Evolutionary conservation across 306 rosid genomes (phyloP).

Genomic region (Cicer judaicum): DNA sequence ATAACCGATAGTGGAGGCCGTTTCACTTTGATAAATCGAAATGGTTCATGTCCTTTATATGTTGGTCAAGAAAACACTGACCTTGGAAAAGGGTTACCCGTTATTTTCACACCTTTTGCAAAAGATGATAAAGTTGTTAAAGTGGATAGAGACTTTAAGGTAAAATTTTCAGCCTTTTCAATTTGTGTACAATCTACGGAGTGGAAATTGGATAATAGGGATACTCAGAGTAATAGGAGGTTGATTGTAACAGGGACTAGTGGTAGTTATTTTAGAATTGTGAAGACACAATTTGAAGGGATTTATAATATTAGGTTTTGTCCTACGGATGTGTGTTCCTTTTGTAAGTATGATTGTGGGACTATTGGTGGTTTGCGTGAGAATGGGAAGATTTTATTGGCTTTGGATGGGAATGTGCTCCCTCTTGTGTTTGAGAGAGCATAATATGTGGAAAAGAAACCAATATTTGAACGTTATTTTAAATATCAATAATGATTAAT

Average conservation of each 20-base stretch:
- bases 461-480: background rate
- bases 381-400: slow-evolving; percentile 57
- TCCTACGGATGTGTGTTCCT: slow-evolving; percentile 57
- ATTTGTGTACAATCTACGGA: slow-evolving; percentile 42
- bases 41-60: slow-evolving; percentile 44
- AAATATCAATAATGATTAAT: background rate
- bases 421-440: slow-evolving; percentile 37
- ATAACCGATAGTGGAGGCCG: slow-evolving; percentile 63
- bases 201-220: slow-evolving; percentile 53
- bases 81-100: slow-evolving; percentile 33
- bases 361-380: slow-evolving; percentile 47
- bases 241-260: slow-evolving; percentile 35
- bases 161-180: slow-evolving; percentile 44
- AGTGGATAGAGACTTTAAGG: slow-evolving; percentile 48
- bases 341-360: slow-evolving; percentile 57
- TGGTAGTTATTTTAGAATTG: slow-evolving; percentile 50
- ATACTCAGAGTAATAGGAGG: slow-evolving; percentile 45
- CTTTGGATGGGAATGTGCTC: slow-evolving; percentile 54
- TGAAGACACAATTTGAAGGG: background rate
- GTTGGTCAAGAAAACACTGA: slow-evolving; percentile 60
- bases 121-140: slow-evolving; percentile 45
- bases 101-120: slow-evolving; percentile 53
- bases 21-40: slow-evolving; percentile 52
- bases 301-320: slow-evolving; percentile 59
- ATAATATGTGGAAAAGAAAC: background rate